Percentiles rank a stretch among this genome's conserved stretches.
These are phyloP conservation scores for Auricularia heimuer DNA, from an alignment of 768 basidiomycete genomes.

Conservation along the genomic window DNA sequence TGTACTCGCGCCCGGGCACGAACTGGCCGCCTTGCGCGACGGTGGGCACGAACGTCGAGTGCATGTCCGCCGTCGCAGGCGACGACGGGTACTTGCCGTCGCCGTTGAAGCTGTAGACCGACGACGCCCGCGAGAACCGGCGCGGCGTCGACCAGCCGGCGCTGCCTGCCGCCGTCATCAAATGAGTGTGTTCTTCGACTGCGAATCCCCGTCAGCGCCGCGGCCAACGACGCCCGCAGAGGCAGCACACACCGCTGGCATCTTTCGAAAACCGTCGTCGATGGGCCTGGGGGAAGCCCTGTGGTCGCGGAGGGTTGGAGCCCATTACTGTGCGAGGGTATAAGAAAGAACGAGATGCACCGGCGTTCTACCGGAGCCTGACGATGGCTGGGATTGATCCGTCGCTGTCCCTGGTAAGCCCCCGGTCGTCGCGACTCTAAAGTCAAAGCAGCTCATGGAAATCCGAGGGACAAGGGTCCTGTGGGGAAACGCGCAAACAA, in stretches of 20 bases:
- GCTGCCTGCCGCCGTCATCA: not conserved
- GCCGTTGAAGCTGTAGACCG: not conserved
- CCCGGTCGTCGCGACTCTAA: no score
- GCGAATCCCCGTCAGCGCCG: not conserved
- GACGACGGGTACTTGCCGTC: slow-evolving; percentile 4
- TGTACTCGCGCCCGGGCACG: slow-evolving; percentile 1
- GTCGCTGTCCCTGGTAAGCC: no score
- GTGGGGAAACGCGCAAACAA: no score
- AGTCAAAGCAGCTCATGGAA: no score
- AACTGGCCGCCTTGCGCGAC: slow-evolving; percentile 3
- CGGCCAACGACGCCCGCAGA: not conserved
- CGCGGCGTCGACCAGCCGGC: not conserved
- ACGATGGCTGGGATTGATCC: no score
- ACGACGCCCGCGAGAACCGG: not conserved
- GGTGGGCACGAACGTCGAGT: not conserved
- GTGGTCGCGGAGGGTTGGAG: no score
- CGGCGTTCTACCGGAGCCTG: no score
- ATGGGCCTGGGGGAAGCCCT: no score
- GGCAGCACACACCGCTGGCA: not conserved
- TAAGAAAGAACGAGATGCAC: no score
- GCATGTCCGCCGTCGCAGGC: not conserved
- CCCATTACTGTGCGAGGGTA: no score
- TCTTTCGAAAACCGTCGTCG: no score
- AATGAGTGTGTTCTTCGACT: not conserved
- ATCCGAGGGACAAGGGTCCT: no score